Conservation (phyloP, 768 basidiomycete genomes). For the Rhodotorula graminis region DNA sequence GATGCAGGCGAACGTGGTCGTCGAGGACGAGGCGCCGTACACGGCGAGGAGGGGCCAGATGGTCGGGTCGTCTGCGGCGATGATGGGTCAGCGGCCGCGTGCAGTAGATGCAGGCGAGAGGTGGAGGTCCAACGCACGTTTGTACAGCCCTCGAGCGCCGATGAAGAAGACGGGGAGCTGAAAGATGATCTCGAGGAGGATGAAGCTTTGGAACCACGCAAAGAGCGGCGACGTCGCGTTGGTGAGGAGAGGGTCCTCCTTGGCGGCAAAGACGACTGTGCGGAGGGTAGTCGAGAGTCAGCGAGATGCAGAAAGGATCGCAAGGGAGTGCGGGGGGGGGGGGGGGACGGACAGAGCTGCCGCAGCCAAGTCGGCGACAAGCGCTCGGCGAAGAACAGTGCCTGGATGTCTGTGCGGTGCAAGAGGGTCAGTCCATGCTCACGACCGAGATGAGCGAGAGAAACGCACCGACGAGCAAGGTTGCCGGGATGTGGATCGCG, state of each 20-base stretch:
- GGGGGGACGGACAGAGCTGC: conserved; percentile 44
- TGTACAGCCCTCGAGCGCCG: conserved; percentile 61
- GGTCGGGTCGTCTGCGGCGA: conserved; percentile 51
- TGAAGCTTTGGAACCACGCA: conserved; percentile 39
- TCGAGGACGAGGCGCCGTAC: conserved; percentile 72
- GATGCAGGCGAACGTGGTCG: conserved; percentile 71
- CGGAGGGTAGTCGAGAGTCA: too few relatives aligned
- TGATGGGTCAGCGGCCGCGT: neutral
- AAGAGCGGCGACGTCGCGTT: conserved; percentile 35
- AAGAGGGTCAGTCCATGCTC: neutral
- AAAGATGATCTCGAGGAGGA: conserved; percentile 46
- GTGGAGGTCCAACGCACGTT: conserved; percentile 48
- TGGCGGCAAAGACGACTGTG: conserved; percentile 17
- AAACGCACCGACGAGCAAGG: conserved; percentile 56
- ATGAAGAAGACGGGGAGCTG: conserved; percentile 73
- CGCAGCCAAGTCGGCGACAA: conserved; percentile 51
- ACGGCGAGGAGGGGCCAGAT: conserved; percentile 64
- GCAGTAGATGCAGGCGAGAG: neutral
- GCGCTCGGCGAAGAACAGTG: conserved; percentile 52
- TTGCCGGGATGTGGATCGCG: conserved; percentile 61
- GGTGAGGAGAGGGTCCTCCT: conserved; percentile 33
- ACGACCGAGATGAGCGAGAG: rapidly evolving
- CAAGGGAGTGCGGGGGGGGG: too few relatives aligned
- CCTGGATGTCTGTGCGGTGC: conserved; percentile 54
- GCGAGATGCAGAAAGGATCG: too few relatives aligned